Base-by-base conservation (phyloP, 2,329 filamentous ascomycete genomes). In the Xylaria sp. region DNA sequence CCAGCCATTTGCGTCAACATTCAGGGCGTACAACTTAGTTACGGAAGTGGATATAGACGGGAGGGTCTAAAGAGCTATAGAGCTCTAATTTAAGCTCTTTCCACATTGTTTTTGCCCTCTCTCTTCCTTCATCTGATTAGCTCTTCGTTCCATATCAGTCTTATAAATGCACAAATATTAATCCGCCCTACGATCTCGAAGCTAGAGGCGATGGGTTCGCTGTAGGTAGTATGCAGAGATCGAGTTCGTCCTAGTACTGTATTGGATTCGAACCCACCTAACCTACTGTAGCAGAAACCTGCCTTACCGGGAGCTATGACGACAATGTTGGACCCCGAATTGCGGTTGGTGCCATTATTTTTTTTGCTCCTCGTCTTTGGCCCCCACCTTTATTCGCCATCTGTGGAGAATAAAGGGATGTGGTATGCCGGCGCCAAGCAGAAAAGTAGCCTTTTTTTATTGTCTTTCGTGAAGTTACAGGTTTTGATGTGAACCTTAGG, bases 301-400 rank as follows among this genome's bases (percentile, higher is more conserved):
- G 15, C 23, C 23, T 34, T 34, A 44, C 55, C 7, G 12, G 12
- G 20, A 4, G 15, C 37, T 59, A 67, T 67, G 66, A 64, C 66
- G 60, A 67, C 66, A 60, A 34, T 18, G 48, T 59, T 54, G 46
- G 63, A 39, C 60, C 52, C 65, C n/a, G 58, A 63, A 63, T 39
- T 39, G 41, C 28, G n/a, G 10, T 25, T 25, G 20, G 13, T 54
- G 10, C 28, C 28, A 28, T 25, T 25, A 25, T 25, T 25, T 25
- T 28, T 28, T 31, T 46, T 46, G 34, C 34, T 46, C 18, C 6
- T 46, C 41, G 15, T 4, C 23, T 12, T 54, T 31, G 51, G 51
- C 28, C 51, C 51, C 51, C 51, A 54, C 51, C 51, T 54, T 18
- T n/a, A 31, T 54, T 54, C 51, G 51, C 51, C 28, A 51, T 51